A percentile compares a stretch with the other conserved stretches of the same genome.
phyloP scores from a whole-genome alignment of 345 rosid genomes.

The Fremontodendron californicum region DNA sequence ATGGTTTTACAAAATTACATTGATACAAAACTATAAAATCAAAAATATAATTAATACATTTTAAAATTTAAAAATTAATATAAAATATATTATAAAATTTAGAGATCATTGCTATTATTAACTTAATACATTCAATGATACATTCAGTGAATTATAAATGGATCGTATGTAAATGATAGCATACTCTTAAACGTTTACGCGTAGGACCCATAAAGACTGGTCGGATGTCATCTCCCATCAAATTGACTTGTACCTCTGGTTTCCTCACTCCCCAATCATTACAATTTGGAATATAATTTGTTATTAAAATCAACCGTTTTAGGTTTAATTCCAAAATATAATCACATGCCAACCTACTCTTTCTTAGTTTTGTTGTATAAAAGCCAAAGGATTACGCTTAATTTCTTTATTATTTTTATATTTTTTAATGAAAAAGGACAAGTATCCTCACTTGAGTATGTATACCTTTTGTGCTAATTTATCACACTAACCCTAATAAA shows the following conservation, averaged over 20 bases:
- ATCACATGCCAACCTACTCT: no score
- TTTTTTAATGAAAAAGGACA: neutral
- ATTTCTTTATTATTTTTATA: neutral
- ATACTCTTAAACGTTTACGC: neutral
- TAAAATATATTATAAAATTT: no score
- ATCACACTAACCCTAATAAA: neutral
- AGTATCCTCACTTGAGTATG: neutral
- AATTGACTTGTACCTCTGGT: conserved; percentile 34
- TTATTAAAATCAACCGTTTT: conserved; percentile 20
- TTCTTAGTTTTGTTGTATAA: neutral
- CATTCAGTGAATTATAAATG: neutral
- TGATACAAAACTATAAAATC: no score
- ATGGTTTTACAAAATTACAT: no score
- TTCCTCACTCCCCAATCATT: conserved; percentile 36
- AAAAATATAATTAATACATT: no score
- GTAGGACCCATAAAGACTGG: conserved; percentile 34
- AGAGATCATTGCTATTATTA: no score
- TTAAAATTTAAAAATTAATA: no score
- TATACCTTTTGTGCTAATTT: neutral
- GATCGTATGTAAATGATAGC: neutral
- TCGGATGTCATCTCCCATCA: conserved; percentile 35
- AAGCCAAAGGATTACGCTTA: neutral
- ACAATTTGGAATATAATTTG: conserved; percentile 24
- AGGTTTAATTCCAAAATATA: conserved; percentile 29
- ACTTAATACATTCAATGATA: no score